Evolutionary conservation across 2,329 filamentous ascomycete species (phyloP), one percentile per base, ranked within the genome.

Genomic region (Ophiostoma populinum): DNA sequence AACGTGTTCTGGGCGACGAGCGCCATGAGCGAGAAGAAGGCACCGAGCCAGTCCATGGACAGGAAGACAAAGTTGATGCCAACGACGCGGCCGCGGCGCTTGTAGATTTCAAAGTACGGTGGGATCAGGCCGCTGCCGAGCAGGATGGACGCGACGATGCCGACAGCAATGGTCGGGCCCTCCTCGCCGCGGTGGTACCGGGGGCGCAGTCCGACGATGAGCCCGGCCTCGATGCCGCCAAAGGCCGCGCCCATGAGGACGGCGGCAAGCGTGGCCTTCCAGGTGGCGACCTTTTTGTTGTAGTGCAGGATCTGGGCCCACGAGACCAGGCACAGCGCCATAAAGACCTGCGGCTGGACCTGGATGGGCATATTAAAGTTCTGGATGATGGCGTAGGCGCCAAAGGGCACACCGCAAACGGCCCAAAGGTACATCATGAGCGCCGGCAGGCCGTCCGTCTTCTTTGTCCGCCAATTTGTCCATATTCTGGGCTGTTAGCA

Each of bases 381-480:
- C 36, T 61, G 57, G 5, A 49, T 48, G 16, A 59, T 42, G 15
- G 50, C 46, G 33, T 61, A 61, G 4, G 51, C 49, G 4, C 57
- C 58, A 25, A 60, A 56, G 0, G 58, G 57, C 4, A 59, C 51
- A 27, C 54, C 57, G 41, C 52, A 70, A 21, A 61, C 47, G n/a
- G 65, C 69, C 70, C 71, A 77, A 1, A 75, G 50, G 41, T 75
- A 66, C 57, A 75, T 65, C 70, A 76, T 76, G 15, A 52, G 45
- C 0, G 58, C 60, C 0, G 71, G 71, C 2, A 76, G 52, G 3
- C 72, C 72, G 25, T 75, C 69, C 0, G 70, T 75, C 40, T 60
- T 63, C 47, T 76, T 75, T 10, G 55, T 61, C 15, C 59, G 57
- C 62, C 67, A 75, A 47, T 74, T 76, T 40, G 67, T 61, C 65